phyloP scores from a whole-genome alignment of 345 rosid species.

The Aurinia saxatilis region DNA sequence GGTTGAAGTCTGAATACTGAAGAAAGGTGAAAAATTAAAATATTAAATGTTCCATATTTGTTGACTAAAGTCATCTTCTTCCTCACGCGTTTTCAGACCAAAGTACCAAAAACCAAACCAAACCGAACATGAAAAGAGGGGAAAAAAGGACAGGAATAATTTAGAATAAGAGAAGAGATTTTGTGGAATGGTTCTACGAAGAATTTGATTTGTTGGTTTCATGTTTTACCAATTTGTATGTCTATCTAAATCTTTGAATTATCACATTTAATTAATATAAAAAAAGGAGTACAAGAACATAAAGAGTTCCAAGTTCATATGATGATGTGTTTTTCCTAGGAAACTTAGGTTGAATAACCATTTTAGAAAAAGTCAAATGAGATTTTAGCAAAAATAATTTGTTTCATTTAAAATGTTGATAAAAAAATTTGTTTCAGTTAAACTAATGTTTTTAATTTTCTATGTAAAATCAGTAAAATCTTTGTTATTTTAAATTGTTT shows the following conservation, averaged over 20 bases:
- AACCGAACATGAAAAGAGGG: background rate
- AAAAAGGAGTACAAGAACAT: background rate
- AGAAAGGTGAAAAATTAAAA: background rate
- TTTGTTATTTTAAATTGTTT: too few relatives aligned
- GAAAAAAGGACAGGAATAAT: background rate
- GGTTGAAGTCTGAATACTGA: conserved; percentile 18
- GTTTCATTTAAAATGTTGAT: too few relatives aligned
- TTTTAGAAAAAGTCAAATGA: too few relatives aligned
- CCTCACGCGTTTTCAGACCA: conserved; percentile 31
- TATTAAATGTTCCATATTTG: conserved; percentile 4
- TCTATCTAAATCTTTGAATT: background rate
- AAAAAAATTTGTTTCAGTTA: too few relatives aligned
- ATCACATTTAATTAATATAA: background rate
- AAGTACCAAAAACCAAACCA: background rate
- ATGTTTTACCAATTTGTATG: background rate
- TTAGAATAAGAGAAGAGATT: background rate
- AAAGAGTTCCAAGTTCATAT: background rate
- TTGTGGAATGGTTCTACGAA: background rate
- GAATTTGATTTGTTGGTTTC: background rate
- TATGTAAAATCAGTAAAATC: too few relatives aligned
- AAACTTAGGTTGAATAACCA: background rate
- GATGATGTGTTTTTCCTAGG: background rate
- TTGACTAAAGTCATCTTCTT: conserved; percentile 26
- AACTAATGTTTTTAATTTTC: too few relatives aligned
- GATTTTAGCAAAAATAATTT: too few relatives aligned